Evolutionary conservation across 306 rosid species (phyloP).

Genomic region (Vicia villosa): DNA sequence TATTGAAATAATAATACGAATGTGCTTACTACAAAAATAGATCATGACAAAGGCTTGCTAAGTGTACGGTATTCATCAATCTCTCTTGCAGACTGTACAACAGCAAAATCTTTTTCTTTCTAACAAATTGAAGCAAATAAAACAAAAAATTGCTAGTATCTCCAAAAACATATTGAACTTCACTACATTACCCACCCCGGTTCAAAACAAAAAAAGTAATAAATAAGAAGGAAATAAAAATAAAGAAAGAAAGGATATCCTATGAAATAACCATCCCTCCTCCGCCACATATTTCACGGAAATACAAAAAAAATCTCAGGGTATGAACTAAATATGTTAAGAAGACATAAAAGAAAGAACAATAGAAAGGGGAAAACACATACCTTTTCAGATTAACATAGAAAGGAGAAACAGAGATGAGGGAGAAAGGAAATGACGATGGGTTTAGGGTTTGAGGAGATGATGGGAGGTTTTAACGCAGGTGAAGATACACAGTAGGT

Average conservation of each 20-base stretch:
- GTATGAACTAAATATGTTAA: too few species aligned
- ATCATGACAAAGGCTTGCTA: slow-evolving; percentile 77
- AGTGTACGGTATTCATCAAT: slow-evolving; percentile 85
- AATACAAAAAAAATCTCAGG: too few species aligned
- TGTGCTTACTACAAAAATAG: slow-evolving; percentile 70
- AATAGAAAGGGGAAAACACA: too few species aligned
- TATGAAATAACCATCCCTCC: slow-evolving; percentile 29
- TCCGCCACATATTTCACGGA: too few species aligned
- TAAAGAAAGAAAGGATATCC: slow-evolving; percentile 21
- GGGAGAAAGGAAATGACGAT: too few species aligned
- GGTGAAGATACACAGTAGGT: too few species aligned
- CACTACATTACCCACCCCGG: not conserved
- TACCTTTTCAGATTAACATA: too few species aligned
- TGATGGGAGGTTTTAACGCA: too few species aligned
- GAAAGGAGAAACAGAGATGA: too few species aligned
- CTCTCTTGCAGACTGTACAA: slow-evolving; percentile 90
- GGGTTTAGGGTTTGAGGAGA: too few species aligned
- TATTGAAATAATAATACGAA: too few species aligned
- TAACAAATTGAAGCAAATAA: slow-evolving; percentile 39
- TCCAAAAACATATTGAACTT: slow-evolving; percentile 22
- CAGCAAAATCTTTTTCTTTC: slow-evolving; percentile 88
- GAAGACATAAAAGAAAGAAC: too few species aligned
- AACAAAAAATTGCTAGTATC: slow-evolving; percentile 23
- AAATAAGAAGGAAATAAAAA: not conserved
- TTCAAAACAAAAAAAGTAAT: not conserved